Evolutionary conservation across 2,329 filamentous ascomycete genomes (phyloP).

Genomic region (Diaporthe vaccinii): DNA sequence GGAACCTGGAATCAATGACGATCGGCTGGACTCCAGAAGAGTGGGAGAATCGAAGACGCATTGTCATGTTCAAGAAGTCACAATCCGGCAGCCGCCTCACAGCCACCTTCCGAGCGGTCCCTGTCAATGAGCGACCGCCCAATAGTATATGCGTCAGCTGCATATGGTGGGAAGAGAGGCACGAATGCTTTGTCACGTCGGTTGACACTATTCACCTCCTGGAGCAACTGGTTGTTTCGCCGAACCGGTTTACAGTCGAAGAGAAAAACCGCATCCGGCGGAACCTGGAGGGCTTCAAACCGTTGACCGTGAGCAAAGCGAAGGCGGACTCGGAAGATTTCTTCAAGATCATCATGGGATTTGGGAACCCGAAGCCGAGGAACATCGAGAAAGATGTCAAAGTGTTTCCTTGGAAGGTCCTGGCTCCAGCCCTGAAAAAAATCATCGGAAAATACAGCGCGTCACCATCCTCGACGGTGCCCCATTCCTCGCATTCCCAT

Average conservation of each 20-base stretch:
- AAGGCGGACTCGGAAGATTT: conserved; percentile 95
- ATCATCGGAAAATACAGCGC: conserved; percentile 95
- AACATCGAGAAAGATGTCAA: conserved; percentile 99
- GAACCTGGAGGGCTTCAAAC: conserved; percentile 94
- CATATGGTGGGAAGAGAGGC: conserved; percentile 95
- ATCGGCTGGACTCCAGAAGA: conserved; percentile 88
- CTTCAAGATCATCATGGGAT: conserved; percentile 99
- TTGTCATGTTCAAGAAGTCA: conserved; percentile 89
- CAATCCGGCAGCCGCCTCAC: conserved; percentile 87
- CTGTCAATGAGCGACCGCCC: conserved; percentile 81
- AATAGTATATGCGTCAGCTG: conserved; percentile 97
- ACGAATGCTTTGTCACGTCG: conserved; percentile 92
- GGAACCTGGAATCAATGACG: conserved; percentile 87
- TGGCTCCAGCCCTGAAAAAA: conserved; percentile 91
- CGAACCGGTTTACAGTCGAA: conserved; percentile 89
- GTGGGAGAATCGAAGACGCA: conserved; percentile 80
- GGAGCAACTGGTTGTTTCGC: conserved; percentile 84
- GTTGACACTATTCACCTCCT: conserved; percentile 97
- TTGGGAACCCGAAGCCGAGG: conserved; percentile 92
- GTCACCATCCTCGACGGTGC: conserved; percentile 44
- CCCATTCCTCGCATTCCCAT: conserved; percentile 41
- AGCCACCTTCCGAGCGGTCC: conserved; percentile 83
- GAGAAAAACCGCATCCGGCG: conserved; percentile 98
- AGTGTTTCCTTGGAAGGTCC: conserved; percentile 96
- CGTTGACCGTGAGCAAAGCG: conserved; percentile 91